Evolutionary conservation across 1,139 yeast species (phyloP), one percentile per base, ranked within the genome.

Genomic region (Geotrichum fermentans): DNA sequence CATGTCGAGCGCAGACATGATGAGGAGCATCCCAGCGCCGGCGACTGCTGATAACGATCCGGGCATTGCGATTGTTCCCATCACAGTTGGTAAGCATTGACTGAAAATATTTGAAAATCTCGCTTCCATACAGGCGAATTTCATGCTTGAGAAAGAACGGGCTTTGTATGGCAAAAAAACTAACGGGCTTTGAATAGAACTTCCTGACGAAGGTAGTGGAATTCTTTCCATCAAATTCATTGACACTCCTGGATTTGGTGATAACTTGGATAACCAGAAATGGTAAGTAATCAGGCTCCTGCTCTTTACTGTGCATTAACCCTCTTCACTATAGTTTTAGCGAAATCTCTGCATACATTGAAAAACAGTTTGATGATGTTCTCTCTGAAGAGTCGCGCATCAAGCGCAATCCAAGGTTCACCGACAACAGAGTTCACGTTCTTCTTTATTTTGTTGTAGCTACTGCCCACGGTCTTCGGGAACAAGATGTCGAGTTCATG

Each of bases 361-460:
- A 86, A 63, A 88, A 83, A 64, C 97, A 90, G 67, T 90, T 85
- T 66, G 98, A 92, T 68, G 90, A 88, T 62, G 95, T 92, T 40
- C 75, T 92, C 58, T 85, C 95, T 28, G 98, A 92, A 68, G 97
- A 92, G 67, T 84, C 96, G 36, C 79, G 96, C 55, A 88, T 92
- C 61, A 82, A 87, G 69, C 82, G 98, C 69, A 84, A 84, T 66
- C 94, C 94, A 10, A 68, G 89, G 46, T 83, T 85, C 63, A 76
- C 78, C 45, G 94, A 84, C 66, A 82, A 85, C 47, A 73, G 92
- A 54, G 86, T 84, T 46, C 94, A 84, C 61, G 86, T 75, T 22
- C 71, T 84, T 62, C 68, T 84, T 47, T 85, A 84, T 66, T 80
- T 84, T 61, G 77, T 84, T 55, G 75, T 79, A 36, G 80, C 92